A percentile compares a stretch with the other conserved stretches of the same genome.
phyloP scores from a whole-genome alignment of 768 basidiomycete genomes.

The Mrakia blollopis region DNA sequence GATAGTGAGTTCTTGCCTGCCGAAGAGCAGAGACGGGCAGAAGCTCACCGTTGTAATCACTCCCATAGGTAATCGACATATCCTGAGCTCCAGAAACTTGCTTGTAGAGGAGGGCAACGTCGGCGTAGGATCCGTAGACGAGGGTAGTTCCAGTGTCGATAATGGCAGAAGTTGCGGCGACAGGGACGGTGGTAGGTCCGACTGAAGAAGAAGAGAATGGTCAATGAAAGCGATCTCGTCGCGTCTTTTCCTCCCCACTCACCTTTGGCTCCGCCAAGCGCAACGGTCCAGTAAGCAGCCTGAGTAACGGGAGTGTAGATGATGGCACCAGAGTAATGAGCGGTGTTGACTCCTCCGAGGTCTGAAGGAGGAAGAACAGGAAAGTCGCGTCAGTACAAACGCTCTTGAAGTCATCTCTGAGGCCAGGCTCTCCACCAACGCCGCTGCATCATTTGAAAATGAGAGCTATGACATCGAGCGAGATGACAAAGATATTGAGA shows the following conservation, averaged over 20 bases:
- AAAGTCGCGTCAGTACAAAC: neutral
- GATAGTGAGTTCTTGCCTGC: too few relatives aligned
- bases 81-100: neutral
- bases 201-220: neutral
- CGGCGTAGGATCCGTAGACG: slow-evolving; percentile 11
- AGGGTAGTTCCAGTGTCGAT: slow-evolving; percentile 27
- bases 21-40: too few relatives aligned
- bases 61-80: slow-evolving; percentile 9
- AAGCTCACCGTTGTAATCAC: neutral
- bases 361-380: neutral
- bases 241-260: neutral
- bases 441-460: too few relatives aligned
- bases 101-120: neutral
- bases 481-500: too few relatives aligned
- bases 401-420: too few relatives aligned
- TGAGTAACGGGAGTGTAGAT: slow-evolving; percentile 22
- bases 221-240: too few relatives aligned
- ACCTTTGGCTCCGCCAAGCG: neutral
- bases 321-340: slow-evolving; percentile 1
- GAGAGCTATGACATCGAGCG: too few relatives aligned
- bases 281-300: slow-evolving; percentile 11
- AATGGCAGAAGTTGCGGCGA: neutral
- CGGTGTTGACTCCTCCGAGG: slow-evolving; percentile 12
- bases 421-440: too few relatives aligned
- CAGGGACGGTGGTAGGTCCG: neutral